Evolutionary conservation across 495 filamentous ascomycete genomes (phyloP), one percentile per base, ranked within the genome.

Genomic region (Mycothermus thermophilus): DNA sequence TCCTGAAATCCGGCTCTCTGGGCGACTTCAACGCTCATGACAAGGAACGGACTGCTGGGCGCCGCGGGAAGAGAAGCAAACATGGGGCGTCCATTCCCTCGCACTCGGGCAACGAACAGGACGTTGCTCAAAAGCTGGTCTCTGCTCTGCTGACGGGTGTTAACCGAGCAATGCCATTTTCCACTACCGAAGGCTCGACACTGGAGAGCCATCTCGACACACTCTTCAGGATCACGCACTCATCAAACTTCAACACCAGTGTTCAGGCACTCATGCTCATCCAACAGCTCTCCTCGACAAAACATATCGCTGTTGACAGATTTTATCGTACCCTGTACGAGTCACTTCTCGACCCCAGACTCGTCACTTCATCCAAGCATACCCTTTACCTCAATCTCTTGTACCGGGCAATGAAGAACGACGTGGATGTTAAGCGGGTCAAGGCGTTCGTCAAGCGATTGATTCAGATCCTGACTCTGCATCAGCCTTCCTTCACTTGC

Each of bases 241-340:
- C 90, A 0, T 84, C 90, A 9, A 97, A 96, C 52, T 96, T 97
- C 66, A 96, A 95, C 62, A 97, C 92, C 6, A 87, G 84, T 50
- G 82, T 97, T 19, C 90, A 96, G 55, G 90, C 90, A 22, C 63
- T 97, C 37, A 83, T 93, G 76, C 64, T 97, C 35, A 90, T 97
- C 41, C 90, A 95, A 53, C 92, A 96, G 54, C 71, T 97, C 19
- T 79, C 83, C 4, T 57, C 74, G 11, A 71, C 80, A 6, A 84
- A 92, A 51, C 75, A 88, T 18, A 44, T 70, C 29, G 74, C 75
- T 17, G 72, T 77, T 6, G 92, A 97, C 44, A 75, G 92, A 27
- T 96, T 93, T 62, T 95, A 95, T 57, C 71, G 86, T 21, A 93
- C 87, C 3, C 63, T 97, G 15, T 97, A 97, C 51, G 88, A 96